Base-by-base conservation (phyloP, 345 rosid species). In the Clausena lansium region DNA sequence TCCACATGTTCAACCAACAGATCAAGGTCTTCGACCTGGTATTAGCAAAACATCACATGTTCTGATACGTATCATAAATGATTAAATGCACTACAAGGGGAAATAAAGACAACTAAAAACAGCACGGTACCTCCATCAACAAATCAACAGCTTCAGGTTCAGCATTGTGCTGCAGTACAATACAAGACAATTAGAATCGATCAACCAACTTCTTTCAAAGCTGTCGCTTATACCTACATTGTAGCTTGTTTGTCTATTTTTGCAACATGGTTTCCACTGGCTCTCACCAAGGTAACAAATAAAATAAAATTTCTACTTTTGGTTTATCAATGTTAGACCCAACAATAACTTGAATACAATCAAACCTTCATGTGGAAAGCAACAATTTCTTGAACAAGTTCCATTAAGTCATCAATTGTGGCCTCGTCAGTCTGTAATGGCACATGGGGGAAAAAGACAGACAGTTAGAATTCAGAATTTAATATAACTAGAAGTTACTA, bases 111-210 rank as follows among this genome's bases (percentile, higher is more conserved):
- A 45, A 74, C 20, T 19, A 39, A 57, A 4, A 28, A 77, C 19
- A 60, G 63, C 17, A 25, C 0, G 1, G 32, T 81, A 91, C 95
- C 90, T 96, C 99, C 97, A 96, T 96, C 76, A 96, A 80, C 68
- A 96, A 92, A 86, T 96, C 97, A 81, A 96, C 95, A 80, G 98
- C 99, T 85, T 96, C 99, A 11, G 99, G 97, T 88, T 96, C 98
- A 41, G 98, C 97, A 84, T 96, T 96, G 83, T 96, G 97, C 98
- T 96, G 89, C 82, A 82, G 67, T 59, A 71, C 45, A 79, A 57
- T 4, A 73, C 15, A 52, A 54, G 71, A 65, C 27, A 61, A 78
- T 78, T 25, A 81, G 64, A 81, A 72, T 22, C 28, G 20, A 58
- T 17, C 22, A 73, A 2, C 6, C 2, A 66, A 65, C 38, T 19